These are phyloP conservation scores for Zea mays DNA, from an alignment of 176 grass and related monocot species.

Conservation along the genomic window Zm-B73-REFERENCE-NAM-5.0 NC_050104.1:45294501-45295000, in stretches of 20 bases:
- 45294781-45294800: slow-evolving; percentile 52
- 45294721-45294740: slow-evolving; percentile 36
- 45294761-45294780: slow-evolving; percentile 38
- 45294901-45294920: slow-evolving; percentile 64
- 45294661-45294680: slow-evolving; percentile 60
- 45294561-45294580: too few species aligned
- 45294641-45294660: slow-evolving; percentile 81
- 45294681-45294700: slow-evolving; percentile 27
- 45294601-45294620: slow-evolving; percentile 82
- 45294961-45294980: slow-evolving; percentile 32
- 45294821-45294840: slow-evolving; percentile 72
- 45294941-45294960: slow-evolving; percentile 36
- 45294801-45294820: slow-evolving; percentile 80
- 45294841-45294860: slow-evolving; percentile 60
- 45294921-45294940: slow-evolving; percentile 73
- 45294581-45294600: slow-evolving; percentile 16
- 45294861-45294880: slow-evolving; percentile 48
- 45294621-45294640: slow-evolving; percentile 82
- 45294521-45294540: too few species aligned
- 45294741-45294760: slow-evolving; percentile 40
- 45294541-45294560: too few species aligned
- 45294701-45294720: slow-evolving; percentile 35
- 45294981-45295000: background rate
- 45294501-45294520: too few species aligned
- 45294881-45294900: slow-evolving; percentile 63